Evolutionary conservation across 2,329 filamentous ascomycete genomes (phyloP).

Genomic region (Periconia macrospinosa): DNA sequence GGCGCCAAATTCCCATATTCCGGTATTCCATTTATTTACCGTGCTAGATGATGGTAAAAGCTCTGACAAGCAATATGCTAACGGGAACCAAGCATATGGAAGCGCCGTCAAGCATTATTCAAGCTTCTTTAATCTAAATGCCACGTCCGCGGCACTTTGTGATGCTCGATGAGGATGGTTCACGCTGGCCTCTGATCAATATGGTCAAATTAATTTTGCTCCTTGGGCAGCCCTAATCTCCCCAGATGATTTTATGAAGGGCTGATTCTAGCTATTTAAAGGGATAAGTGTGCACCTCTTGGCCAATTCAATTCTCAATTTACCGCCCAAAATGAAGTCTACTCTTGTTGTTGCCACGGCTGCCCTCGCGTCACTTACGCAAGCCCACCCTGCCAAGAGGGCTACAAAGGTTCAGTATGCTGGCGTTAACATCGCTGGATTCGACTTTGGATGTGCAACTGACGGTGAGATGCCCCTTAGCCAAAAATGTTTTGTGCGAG

Average conservation of each 20-base stretch:
- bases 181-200: too few species aligned
- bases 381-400: not conserved
- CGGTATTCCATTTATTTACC: not conserved
- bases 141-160: not conserved
- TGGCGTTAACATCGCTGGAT: constrained; percentile 52
- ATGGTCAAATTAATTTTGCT: too few species aligned
- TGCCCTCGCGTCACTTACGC: not conserved
- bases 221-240: too few species aligned
- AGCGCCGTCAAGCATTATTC: not conserved
- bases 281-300: not conserved
- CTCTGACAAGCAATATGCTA: not conserved
- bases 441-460: constrained; percentile 52
- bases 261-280: not conserved
- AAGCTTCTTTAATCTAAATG: not conserved
- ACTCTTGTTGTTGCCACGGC: not conserved
- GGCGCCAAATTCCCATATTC: too few species aligned
- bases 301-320: not conserved
- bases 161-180: too few species aligned
- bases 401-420: constrained; percentile 25
- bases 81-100: not conserved
- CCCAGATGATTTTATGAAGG: not conserved
- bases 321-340: not conserved
- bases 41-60: not conserved
- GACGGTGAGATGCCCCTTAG: constrained; percentile 8
- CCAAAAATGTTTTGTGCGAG: too few species aligned